Conservation (phyloP, 1,139 yeast species). For the Suhomyces bokatorum region DNA sequence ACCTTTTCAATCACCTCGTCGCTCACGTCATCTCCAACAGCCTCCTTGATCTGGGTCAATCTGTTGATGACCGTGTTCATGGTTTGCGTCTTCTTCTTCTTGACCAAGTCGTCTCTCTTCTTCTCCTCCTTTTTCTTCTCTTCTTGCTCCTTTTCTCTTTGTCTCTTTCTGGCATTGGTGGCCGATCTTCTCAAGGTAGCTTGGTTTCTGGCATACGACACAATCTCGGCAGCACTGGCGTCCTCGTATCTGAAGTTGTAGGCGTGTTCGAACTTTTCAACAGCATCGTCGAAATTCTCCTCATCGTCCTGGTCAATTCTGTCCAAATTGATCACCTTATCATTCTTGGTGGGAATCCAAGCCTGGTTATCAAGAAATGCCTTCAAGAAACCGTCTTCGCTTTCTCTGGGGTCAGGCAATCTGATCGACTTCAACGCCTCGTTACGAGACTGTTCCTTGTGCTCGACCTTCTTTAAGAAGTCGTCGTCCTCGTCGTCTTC, state of each 20-base stretch:
- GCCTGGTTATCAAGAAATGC: conserved; percentile 77
- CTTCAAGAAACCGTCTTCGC: conserved; percentile 67
- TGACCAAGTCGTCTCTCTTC: conserved; percentile 61
- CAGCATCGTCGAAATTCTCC: conserved; percentile 89
- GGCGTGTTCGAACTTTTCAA: conserved; percentile 86
- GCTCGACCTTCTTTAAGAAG: conserved; percentile 57
- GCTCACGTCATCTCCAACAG: conserved; percentile 75
- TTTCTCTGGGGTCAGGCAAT: conserved; percentile 69
- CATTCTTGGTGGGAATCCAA: conserved; percentile 75
- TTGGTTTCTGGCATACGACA: conserved; percentile 95
- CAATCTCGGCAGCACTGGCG: conserved; percentile 84
- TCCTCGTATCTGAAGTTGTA: conserved; percentile 96
- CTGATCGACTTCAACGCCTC: conserved; percentile 22
- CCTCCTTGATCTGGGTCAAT: conserved; percentile 72
- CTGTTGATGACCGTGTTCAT: conserved; percentile 77
- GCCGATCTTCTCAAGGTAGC: conserved; percentile 86
- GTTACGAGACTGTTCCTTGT: conserved; percentile 13
- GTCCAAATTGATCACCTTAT: conserved; percentile 57
- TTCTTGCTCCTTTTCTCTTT: conserved; percentile 71
- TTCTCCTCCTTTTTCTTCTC: conserved; percentile 52
- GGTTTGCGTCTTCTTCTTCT: conserved; percentile 73
- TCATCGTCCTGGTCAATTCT: conserved; percentile 66
- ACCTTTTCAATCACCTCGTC: conserved; percentile 63
- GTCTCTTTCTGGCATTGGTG: conserved; percentile 73
- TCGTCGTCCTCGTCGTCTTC: conserved; percentile 42